Conservation (phyloP, 768 basidiomycete species). For the Tulasnella sp. region DNA sequence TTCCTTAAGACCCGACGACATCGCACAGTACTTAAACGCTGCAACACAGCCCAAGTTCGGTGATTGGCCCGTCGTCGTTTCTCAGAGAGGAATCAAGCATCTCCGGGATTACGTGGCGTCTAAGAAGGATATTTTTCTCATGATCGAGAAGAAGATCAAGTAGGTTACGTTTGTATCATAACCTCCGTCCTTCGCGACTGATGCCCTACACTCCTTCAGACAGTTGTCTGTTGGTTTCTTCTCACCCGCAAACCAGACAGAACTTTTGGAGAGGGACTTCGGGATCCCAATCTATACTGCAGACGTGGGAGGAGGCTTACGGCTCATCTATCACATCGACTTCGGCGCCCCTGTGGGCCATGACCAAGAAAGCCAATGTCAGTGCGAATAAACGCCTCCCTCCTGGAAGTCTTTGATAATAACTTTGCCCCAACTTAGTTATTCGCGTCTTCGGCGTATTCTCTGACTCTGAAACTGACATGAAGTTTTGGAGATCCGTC, state of each 20-base stretch:
- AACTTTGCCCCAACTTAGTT: not conserved
- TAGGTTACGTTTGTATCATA: not conserved
- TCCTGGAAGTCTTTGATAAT: not conserved
- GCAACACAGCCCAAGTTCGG: too few relatives aligned
- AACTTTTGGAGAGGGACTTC: slow-evolving; percentile 35
- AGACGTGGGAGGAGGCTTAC: slow-evolving; percentile 49
- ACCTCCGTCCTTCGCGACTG: not conserved
- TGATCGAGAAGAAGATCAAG: not conserved
- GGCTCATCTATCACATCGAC: slow-evolving; percentile 34
- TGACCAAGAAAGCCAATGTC: not conserved
- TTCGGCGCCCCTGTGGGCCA: not conserved
- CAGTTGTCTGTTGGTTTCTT: slow-evolving; percentile 64
- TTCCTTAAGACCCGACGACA: too few relatives aligned
- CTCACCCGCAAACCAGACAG: slow-evolving; percentile 59
- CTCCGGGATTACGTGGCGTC: too few relatives aligned
- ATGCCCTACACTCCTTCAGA: slow-evolving; percentile 30
- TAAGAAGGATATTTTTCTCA: not conserved
- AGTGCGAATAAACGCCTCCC: not conserved
- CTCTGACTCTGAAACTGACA: not conserved
- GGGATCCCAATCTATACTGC: slow-evolving; percentile 60
- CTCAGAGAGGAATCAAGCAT: too few relatives aligned
- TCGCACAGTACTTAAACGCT: too few relatives aligned
- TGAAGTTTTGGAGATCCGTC: not conserved
- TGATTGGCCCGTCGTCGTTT: too few relatives aligned
- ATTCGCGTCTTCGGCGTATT: not conserved